phyloP scores from a whole-genome alignment of 495 filamentous ascomycete species.

The Rostrohypoxylon terebratum region DNA sequence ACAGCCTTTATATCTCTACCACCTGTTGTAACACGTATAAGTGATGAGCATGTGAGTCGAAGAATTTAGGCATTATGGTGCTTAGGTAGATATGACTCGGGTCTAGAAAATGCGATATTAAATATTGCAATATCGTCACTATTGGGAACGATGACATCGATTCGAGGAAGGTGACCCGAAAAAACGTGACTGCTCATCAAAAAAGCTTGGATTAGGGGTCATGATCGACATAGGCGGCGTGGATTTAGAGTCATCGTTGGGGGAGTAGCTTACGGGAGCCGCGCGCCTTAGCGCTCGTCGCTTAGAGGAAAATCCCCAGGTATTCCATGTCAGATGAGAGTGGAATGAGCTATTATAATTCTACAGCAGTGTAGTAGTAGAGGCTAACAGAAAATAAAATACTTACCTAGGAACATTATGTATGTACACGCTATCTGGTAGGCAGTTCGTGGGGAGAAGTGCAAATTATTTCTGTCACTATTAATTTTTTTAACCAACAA shows the following conservation, averaged over 20 bases:
- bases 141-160: slow-evolving; percentile 42
- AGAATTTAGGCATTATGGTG: background rate
- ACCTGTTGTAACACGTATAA: background rate
- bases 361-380: background rate
- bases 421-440: slow-evolving; percentile 31
- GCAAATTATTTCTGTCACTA: slow-evolving; percentile 35
- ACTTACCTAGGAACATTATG: background rate
- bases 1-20: background rate
- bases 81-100: background rate
- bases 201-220: slow-evolving; percentile 45
- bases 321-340: slow-evolving; percentile 45
- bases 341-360: slow-evolving; percentile 43
- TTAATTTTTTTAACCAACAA: slow-evolving; percentile 20
- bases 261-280: slow-evolving; percentile 45
- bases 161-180: slow-evolving; percentile 41
- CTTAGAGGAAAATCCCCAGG: slow-evolving; percentile 43
- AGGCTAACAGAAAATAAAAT: slow-evolving; percentile 15
- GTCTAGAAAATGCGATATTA: slow-evolving; percentile 6
- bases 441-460: slow-evolving; percentile 33
- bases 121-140: slow-evolving; percentile 25
- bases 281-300: slow-evolving; percentile 49
- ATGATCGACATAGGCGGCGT: slow-evolving; percentile 47
- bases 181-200: slow-evolving; percentile 43
- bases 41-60: background rate
- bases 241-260: slow-evolving; percentile 37